Conservation (phyloP, 805 yeast species). For the Candida caryicola region DNA sequence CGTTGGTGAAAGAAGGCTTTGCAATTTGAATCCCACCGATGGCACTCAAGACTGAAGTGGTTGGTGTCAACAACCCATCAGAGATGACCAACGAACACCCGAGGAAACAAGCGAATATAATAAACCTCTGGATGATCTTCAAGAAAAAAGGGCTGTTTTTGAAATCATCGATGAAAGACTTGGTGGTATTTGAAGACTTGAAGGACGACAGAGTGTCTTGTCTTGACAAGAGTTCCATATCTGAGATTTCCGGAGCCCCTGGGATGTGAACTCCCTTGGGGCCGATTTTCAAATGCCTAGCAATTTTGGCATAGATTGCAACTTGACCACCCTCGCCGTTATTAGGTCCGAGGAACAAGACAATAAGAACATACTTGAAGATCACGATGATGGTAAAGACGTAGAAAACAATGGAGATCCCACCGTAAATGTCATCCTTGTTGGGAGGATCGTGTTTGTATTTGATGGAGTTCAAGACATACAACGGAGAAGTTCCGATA, state of each 20-base stretch:
- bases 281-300: slow-evolving; percentile 46
- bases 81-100: slow-evolving; percentile 58
- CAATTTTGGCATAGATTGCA: slow-evolving; percentile 60
- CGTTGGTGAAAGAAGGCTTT: slow-evolving; percentile 41
- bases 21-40: slow-evolving; percentile 56
- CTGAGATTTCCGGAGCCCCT: slow-evolving; percentile 33
- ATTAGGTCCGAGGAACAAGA: slow-evolving; percentile 50
- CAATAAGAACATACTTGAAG: slow-evolving; percentile 49
- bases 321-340: slow-evolving; percentile 64
- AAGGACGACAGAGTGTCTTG: slow-evolving; percentile 36
- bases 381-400: slow-evolving; percentile 52
- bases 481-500: slow-evolving; percentile 60
- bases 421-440: slow-evolving; percentile 45
- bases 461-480: slow-evolving; percentile 39
- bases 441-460: slow-evolving; percentile 30
- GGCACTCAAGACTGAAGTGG: slow-evolving; percentile 59
- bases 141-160: slow-evolving; percentile 24
- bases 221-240: slow-evolving; percentile 29
- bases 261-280: slow-evolving; percentile 45
- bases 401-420: slow-evolving; percentile 53
- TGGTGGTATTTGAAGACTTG: slow-evolving; percentile 14
- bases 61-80: slow-evolving; percentile 62
- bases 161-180: slow-evolving; percentile 13
- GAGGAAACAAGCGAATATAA: slow-evolving; percentile 42
- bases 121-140: slow-evolving; percentile 29